phyloP scores from a whole-genome alignment of 139 green algal species.

The Eudorina sp. region DNA sequence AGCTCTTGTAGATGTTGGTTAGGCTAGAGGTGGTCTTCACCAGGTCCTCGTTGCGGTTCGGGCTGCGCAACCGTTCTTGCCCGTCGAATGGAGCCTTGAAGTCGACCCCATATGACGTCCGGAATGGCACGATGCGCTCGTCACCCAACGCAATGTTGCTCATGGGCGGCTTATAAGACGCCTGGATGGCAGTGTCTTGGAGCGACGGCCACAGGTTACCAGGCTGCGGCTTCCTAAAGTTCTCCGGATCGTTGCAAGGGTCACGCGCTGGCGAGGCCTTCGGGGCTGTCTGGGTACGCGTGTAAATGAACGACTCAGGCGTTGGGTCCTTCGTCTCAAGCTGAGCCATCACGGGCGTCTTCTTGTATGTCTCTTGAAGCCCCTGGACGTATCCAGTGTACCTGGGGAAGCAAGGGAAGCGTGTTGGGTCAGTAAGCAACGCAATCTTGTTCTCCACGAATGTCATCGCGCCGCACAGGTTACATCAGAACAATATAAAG shows the following conservation, averaged over 20 bases:
- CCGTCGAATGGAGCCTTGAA: slow-evolving; percentile 76
- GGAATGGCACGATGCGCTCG: slow-evolving; percentile 74
- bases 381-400: slow-evolving; percentile 81
- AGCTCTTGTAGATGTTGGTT: slow-evolving; percentile 72
- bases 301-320: slow-evolving; percentile 76
- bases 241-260: slow-evolving; percentile 75
- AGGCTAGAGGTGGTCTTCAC: slow-evolving; percentile 69
- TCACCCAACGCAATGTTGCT: slow-evolving; percentile 81
- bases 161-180: slow-evolving; percentile 72
- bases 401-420: slow-evolving; percentile 50
- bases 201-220: slow-evolving; percentile 78
- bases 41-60: slow-evolving; percentile 85
- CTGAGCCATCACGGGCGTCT: slow-evolving; percentile 81
- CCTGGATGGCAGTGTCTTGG: slow-evolving; percentile 67
- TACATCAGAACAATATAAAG: no score
- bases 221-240: slow-evolving; percentile 62
- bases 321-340: slow-evolving; percentile 72
- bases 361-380: slow-evolving; percentile 75
- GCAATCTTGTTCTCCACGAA: no score
- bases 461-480: no score
- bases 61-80: slow-evolving; percentile 71
- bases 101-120: slow-evolving; percentile 77
- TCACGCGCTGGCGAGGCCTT: slow-evolving; percentile 57
- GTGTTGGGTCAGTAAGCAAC: neutral
- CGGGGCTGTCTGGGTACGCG: slow-evolving; percentile 54